phyloP scores from a whole-genome alignment of 1,284 basidiomycete species.

The Psilocybe mexicana region DNA sequence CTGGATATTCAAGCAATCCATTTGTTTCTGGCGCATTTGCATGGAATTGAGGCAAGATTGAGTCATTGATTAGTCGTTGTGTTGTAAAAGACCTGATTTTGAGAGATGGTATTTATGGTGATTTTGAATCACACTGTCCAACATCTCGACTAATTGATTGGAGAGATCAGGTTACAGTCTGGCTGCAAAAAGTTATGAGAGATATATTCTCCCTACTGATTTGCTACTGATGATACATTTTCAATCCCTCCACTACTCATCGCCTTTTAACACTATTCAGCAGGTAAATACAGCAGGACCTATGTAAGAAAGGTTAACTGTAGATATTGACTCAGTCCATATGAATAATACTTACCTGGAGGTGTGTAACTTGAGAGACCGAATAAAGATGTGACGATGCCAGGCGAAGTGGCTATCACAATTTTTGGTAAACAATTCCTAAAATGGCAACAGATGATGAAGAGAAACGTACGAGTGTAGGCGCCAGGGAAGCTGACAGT shows the following conservation, averaged over 20 bases:
- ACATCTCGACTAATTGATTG: too few relatives aligned
- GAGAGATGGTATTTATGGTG: not conserved
- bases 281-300: slow-evolving; percentile 31
- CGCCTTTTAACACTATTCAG: slow-evolving; percentile 9
- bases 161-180: too few relatives aligned
- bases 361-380: slow-evolving; percentile 37
- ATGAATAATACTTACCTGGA: slow-evolving; percentile 33
- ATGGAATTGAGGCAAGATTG: not conserved
- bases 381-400: slow-evolving; percentile 44
- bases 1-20: slow-evolving; percentile 10
- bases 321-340: slow-evolving; percentile 1
- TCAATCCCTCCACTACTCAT: too few relatives aligned
- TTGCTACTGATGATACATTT: too few relatives aligned
- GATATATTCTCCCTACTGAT: too few relatives aligned
- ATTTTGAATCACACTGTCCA: too few relatives aligned
- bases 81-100: not conserved
- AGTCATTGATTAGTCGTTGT: not conserved
- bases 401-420: slow-evolving; percentile 37
- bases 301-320: slow-evolving; percentile 2
- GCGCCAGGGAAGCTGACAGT: slow-evolving; percentile 54
- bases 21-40: slow-evolving; percentile 1
- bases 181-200: too few relatives aligned
- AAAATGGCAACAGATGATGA: not conserved
- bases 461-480: slow-evolving; percentile 32
- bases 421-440: not conserved